Evolutionary conservation across 345 rosid species (phyloP).

Genomic region (Mercurialis annua): DNA sequence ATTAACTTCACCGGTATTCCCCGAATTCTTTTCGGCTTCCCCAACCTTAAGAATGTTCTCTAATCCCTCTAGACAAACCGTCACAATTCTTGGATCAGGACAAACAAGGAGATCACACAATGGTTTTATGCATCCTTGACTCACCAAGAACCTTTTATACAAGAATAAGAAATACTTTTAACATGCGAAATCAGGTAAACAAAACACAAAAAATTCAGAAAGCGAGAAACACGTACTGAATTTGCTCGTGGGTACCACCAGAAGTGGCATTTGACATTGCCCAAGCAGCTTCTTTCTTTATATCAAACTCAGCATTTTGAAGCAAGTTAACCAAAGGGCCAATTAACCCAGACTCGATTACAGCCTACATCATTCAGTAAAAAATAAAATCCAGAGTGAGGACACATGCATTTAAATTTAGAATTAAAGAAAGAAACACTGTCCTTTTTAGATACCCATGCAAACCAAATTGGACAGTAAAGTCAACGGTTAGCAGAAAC

Average conservation of each 20-base stretch:
- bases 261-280: slow-evolving; percentile 33
- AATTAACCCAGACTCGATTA: slow-evolving; percentile 23
- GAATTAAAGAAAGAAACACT: background rate
- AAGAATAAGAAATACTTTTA: background rate
- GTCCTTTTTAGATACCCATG: background rate
- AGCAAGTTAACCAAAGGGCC: slow-evolving; percentile 23
- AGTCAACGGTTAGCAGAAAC: background rate
- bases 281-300: slow-evolving; percentile 37
- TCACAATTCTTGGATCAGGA: slow-evolving; percentile 33
- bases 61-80: slow-evolving; percentile 30
- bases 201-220: background rate
- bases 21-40: slow-evolving; percentile 22
- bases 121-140: slow-evolving; percentile 30
- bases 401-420: background rate
- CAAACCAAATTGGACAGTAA: background rate
- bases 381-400: background rate
- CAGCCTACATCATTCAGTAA: slow-evolving; percentile 18
- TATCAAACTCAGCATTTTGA: slow-evolving; percentile 31
- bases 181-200: background rate
- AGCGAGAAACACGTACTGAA: slow-evolving; percentile 14
- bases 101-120: slow-evolving; percentile 32
- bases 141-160: slow-evolving; percentile 22
- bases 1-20: slow-evolving; percentile 20
- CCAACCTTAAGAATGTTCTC: slow-evolving; percentile 28
- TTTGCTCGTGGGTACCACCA: slow-evolving; percentile 23